Evolutionary conservation across 371 early-diverging fungal genomes (phyloP), one percentile per base, ranked within the genome.

Genomic region (Lichtheimia corymbifera): DNA sequence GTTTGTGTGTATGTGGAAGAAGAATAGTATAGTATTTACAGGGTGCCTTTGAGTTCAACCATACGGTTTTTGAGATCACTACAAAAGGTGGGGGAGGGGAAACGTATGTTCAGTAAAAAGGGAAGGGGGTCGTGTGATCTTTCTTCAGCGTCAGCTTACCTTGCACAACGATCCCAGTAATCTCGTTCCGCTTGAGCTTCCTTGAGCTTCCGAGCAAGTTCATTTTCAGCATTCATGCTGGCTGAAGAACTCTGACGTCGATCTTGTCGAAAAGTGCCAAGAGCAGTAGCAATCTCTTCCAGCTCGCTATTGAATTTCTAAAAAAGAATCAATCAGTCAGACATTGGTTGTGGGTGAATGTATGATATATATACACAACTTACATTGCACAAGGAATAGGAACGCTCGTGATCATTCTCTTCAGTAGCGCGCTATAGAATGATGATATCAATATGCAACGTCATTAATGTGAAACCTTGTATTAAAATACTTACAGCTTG

Each of bases 161-260:
- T 63, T 47, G 66, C 63, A 15, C 57, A 59, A 11, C 65, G 65
- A 24, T 61, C 62, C 68, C 64, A 66, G 25, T 61, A 64, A 42
- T 72, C 65, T 20, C 66, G 60, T 22, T 67, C 66, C 14, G 50
- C 58, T 17, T 63, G 51, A 18, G 57, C 65, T 20, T 59, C 61
- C 22, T 49, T 56, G 5, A 68, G 27, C 18, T 52, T 65, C 35
- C 61, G 68, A 42, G 57, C 63, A 5, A 58, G 42, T 22, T 62
- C 58, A 12, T 43, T 56, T 14, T 62, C 69, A 11, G 51, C 25
- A 14, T 61, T 15, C 22, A 22, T 12, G 20, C 12, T 41, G 53
- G 43, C 61, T 53, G 57, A n/a, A 25, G 49, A 11, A 35, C 35
- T 35, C 9, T 35, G 28, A 5, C 50, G 53, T 2, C 59, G 59